Base-by-base conservation (phyloP, 2,329 filamentous ascomycete species). In the Thyridium curvatum region DNA sequence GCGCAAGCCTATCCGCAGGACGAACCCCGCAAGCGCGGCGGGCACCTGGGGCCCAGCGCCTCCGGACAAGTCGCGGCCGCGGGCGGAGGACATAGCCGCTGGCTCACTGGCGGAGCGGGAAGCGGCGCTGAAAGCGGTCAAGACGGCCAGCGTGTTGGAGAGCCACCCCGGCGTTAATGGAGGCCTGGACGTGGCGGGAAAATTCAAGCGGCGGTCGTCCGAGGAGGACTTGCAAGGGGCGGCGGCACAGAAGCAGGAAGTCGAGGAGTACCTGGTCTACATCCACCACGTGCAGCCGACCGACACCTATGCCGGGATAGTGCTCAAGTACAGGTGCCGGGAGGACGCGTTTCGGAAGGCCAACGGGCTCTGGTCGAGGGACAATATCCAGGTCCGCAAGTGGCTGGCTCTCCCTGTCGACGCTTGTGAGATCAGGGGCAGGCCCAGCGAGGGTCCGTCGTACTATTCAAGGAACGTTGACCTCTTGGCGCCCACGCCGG, bases 361-460 rank as follows among this genome's bases (percentile, higher is more conserved):
- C 30, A 98, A 98, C 58, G 80, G 93, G 10, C 80, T 98, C 53
- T 98, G 93, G 93, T 87, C 89, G 7, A 87, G 89, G 46, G 93
- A 97, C 56, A 88, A 80, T 46, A 84, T 97, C 29, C 91, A 96
- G 58, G 79, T 82, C 35, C 81, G 90, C 42, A 86, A 86, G 52
- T 82, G 79, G 46, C 73, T 98, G 13, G 74, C 90, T 8, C 67
- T 98, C 38, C 93, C 93, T 0, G 87, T 97, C 4, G 90, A 95
- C 58, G 84, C 87, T 31, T 97, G 91, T 59, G 82, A 84, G 32
- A 71, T 90, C 32, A 93, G 89, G 54, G 89, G 91, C 21, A 75
- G 80, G 37, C 74, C 75, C 13, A 81, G 77, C 52, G 71, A 77
- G n/a, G 59, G 71, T 3, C 77, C 77, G 4, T 61, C 64, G 2